These are phyloP conservation scores for Gigaspora rosea DNA, from an alignment of 192 early-diverging fungal species.

Conservation along the genomic window DNA sequence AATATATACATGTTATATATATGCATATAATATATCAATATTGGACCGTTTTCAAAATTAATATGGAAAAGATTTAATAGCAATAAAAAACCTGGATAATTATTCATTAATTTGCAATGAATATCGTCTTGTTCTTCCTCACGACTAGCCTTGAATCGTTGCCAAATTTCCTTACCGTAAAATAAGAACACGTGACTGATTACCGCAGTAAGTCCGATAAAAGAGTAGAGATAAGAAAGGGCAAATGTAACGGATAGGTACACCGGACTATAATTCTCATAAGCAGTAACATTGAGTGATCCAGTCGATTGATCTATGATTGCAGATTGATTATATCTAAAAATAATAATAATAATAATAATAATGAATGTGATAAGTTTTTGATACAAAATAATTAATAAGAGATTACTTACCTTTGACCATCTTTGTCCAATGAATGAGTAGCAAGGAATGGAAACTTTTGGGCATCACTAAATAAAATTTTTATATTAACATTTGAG, in stretches of 20 bases:
- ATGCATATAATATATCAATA: too few relatives aligned
- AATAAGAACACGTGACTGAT: slow-evolving; percentile 58
- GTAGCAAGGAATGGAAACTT: neutral
- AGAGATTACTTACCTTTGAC: neutral
- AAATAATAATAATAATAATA: neutral
- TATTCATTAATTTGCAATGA: slow-evolving; percentile 26
- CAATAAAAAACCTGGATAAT: slow-evolving; percentile 8
- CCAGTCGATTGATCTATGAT: slow-evolving; percentile 43
- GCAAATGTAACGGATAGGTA: slow-evolving; percentile 63
- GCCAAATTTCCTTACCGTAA: slow-evolving; percentile 61
- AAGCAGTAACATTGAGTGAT: slow-evolving; percentile 53
- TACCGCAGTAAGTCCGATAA: slow-evolving; percentile 60
- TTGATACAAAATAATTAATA: too few relatives aligned
- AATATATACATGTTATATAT: neutral
- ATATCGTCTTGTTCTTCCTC: slow-evolving; percentile 19
- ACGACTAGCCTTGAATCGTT: slow-evolving; percentile 35
- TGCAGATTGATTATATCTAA: slow-evolving; percentile 51
- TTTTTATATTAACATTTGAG: neutral
- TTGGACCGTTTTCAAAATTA: neutral
- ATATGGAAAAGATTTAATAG: neutral
- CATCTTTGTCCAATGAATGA: slow-evolving; percentile 9
- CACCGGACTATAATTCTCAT: slow-evolving; percentile 56
- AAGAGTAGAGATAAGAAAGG: slow-evolving; percentile 56
- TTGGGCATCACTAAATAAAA: slow-evolving; percentile 1
- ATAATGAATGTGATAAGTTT: too few relatives aligned